Conservation (phyloP, 1,284 basidiomycete species). For the Sporisorium reilianum region DNA sequence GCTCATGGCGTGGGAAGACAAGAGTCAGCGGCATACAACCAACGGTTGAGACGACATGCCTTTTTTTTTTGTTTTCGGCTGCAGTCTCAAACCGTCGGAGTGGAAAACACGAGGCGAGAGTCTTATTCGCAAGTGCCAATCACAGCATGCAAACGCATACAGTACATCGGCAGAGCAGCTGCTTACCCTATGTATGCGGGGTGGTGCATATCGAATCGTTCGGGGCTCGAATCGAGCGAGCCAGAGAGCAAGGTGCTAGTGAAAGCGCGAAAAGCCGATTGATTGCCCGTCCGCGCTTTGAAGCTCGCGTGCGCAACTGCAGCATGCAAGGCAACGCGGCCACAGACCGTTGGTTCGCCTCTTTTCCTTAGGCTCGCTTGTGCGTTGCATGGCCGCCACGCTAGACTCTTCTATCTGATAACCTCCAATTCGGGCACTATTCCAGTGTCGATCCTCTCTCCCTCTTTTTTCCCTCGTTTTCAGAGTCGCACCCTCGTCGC, state of each 20-base stretch:
- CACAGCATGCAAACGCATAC: background rate
- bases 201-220: background rate
- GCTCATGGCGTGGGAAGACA: background rate
- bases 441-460: conserved; percentile 1
- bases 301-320: conserved; percentile 8
- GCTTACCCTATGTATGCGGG: background rate
- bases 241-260: too few relatives aligned
- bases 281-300: background rate
- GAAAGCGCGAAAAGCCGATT: conserved; percentile 7
- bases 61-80: too few relatives aligned
- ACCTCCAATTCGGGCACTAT: conserved; percentile 1
- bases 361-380: conserved; percentile 7
- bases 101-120: background rate
- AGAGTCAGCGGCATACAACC: conserved; percentile 5
- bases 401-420: conserved; percentile 20
- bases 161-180: too few relatives aligned
- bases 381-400: background rate
- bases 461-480: background rate
- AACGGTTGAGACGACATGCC: background rate
- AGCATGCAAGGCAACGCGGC: background rate
- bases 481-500: background rate
- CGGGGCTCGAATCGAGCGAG: background rate
- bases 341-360: conserved; percentile 4
- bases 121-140: background rate
- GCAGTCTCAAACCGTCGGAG: conserved; percentile 15